Evolutionary conservation across 2,329 filamentous ascomycete species (phyloP).

Genomic region (Aspergillus ruber): DNA sequence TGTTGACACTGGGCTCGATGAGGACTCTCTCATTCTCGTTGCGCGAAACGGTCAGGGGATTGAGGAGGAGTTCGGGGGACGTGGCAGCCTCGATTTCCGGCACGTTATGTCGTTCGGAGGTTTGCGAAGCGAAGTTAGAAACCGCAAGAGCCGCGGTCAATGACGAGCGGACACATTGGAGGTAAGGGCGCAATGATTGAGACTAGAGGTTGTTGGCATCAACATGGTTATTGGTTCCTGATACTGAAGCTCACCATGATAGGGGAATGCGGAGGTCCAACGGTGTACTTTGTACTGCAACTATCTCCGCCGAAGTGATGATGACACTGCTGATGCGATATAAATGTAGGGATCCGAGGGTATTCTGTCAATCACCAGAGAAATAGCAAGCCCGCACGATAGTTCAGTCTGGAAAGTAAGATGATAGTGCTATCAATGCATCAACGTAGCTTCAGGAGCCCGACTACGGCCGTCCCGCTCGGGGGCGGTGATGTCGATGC

Average conservation of each 20-base stretch:
- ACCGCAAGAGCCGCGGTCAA: slow-evolving; percentile 88
- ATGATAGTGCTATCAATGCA: not conserved
- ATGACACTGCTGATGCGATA: not conserved
- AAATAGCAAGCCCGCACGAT: too few relatives aligned
- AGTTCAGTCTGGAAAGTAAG: too few relatives aligned
- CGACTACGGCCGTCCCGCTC: slow-evolving; percentile 7
- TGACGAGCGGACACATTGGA: slow-evolving; percentile 90
- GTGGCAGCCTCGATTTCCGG: slow-evolving; percentile 91
- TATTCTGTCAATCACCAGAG: too few relatives aligned
- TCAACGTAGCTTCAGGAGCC: slow-evolving; percentile 5
- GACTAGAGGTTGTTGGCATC: slow-evolving; percentile 50
- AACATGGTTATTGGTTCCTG: not conserved
- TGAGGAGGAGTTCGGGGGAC: slow-evolving; percentile 88
- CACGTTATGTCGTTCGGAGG: slow-evolving; percentile 93
- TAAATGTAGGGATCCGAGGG: not conserved
- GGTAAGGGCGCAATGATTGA: slow-evolving; percentile 93
- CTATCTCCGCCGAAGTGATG: not conserved
- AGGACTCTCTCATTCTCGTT: slow-evolving; percentile 97
- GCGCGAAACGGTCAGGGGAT: slow-evolving; percentile 80
- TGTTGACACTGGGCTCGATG: slow-evolving; percentile 96
- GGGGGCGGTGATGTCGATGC: slow-evolving; percentile 7
- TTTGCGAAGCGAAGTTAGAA: slow-evolving; percentile 96
- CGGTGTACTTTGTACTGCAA: not conserved
- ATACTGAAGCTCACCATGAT: slow-evolving; percentile 22
- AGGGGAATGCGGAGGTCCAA: slow-evolving; percentile 7